Base-by-base conservation (phyloP, 225 moss, liverwort and hornwort species). In the Pleurozium schreberi region DNA sequence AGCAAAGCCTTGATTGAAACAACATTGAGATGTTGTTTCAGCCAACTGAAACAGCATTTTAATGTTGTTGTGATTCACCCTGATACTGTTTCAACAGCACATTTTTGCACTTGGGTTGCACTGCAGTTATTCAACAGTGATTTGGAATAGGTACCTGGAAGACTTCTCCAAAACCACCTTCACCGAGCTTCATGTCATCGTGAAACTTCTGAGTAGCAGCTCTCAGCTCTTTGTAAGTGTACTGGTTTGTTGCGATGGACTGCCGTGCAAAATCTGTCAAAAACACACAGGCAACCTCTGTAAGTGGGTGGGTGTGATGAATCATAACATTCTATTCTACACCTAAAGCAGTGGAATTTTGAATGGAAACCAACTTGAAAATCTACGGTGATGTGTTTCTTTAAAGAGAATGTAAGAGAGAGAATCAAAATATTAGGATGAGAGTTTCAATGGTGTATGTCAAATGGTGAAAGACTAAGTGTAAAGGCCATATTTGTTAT, bases 161-260 rank as follows among this genome's bases (percentile, higher is more conserved):
- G n/a, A 96, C 96, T 84, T 91, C 94, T 78, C 96, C 96, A 65
- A 96, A 96, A 31, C 94, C 96, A 85, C 96, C 95, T 93, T 96
- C 96, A 45, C 96, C 96, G 2, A 96, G 89, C 89, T 96, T 96
- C 71, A 92, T 95, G 61, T 94, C 93, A 28, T 53, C 27, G 66
- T 96, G 91, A 88, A 96, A 96, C 66, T 93, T 94, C 73, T 86
- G 91, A 50, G 96, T 96, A 14, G 95, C 94, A 75, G 80, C 84
- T 89, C 91, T 96, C 45, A 96, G 91, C 82, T 94, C 91, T 42
- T 88, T 90, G 34, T 91, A 96, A 14, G 94, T 90, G 64, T 92
- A 94, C 42, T 87, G 88, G 58, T 88, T 81, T 57, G 93, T 92
- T 61, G 91, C 87, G 43, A 92, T 90, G 16, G 91, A 88, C 62